Evolutionary conservation across 202 grass and related monocot species (phyloP).

Genomic region (Digitaria exilis): DNA sequence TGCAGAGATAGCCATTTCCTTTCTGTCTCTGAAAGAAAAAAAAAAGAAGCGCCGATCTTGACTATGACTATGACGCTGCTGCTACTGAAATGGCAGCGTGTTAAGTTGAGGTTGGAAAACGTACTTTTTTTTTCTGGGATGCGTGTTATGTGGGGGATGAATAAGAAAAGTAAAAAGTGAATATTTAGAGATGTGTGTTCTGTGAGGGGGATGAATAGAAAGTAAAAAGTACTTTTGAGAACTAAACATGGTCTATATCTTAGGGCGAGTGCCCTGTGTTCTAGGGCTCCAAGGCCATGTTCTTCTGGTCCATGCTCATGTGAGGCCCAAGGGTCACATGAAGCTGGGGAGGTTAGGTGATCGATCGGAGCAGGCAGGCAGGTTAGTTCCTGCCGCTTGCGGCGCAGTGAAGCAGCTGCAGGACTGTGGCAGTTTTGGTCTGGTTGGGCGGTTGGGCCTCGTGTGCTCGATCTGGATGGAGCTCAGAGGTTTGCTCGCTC

Average conservation of each 20-base stretch:
- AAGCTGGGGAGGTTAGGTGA: constrained; percentile 10
- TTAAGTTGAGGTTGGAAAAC: too few relatives aligned
- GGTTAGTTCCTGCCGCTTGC: not conserved
- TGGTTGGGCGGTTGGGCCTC: not conserved
- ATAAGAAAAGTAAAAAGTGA: too few relatives aligned
- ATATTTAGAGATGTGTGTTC: too few relatives aligned
- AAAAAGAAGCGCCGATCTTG: not conserved
- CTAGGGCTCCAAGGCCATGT: constrained; percentile 33
- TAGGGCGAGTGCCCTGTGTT: not conserved
- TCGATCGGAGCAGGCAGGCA: not conserved
- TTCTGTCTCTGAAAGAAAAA: not conserved
- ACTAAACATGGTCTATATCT: too few relatives aligned
- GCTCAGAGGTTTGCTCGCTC: not conserved
- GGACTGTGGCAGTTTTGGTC: not conserved
- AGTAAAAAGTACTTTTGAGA: too few relatives aligned
- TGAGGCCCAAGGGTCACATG: constrained; percentile 40
- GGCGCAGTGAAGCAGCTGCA: not conserved
- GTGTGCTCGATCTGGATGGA: not conserved
- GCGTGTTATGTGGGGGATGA: too few relatives aligned
- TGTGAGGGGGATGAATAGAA: too few relatives aligned
- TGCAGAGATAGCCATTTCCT: not conserved
- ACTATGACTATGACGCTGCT: too few relatives aligned
- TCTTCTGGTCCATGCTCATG: constrained; percentile 44
- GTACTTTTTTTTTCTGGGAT: too few relatives aligned
- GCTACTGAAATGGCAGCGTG: not conserved